Evolutionary conservation across 805 yeast species (phyloP).

Genomic region (Candida namnaoensis): DNA sequence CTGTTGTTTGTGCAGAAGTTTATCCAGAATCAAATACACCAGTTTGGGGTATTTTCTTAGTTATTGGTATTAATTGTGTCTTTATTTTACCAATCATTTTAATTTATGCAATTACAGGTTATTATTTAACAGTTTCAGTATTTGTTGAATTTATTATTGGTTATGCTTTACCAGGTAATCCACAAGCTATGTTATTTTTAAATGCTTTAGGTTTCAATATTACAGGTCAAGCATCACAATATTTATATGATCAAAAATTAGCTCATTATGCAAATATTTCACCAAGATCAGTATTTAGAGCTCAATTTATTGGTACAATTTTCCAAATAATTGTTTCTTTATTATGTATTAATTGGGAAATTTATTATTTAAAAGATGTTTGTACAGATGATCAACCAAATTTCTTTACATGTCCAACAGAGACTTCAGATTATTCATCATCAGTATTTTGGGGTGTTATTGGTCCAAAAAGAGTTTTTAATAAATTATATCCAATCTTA

Average conservation of each 20-base stretch:
- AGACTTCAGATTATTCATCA: conserved; percentile 26
- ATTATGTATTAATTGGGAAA: conserved; percentile 20
- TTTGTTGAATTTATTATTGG: conserved; percentile 46
- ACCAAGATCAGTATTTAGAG: conserved; percentile 45
- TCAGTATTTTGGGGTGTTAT: conserved; percentile 44
- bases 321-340: conserved; percentile 17
- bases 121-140: conserved; percentile 36
- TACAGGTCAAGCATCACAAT: conserved; percentile 51
- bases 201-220: conserved; percentile 47
- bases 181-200: conserved; percentile 38
- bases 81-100: conserved; percentile 40
- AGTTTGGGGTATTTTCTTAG: conserved; percentile 47
- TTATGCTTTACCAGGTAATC: conserved; percentile 45
- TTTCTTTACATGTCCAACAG: conserved; percentile 29
- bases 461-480: conserved; percentile 49
- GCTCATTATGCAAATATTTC: conserved; percentile 50
- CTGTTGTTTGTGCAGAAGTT: conserved; percentile 20
- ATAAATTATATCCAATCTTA: conserved; percentile 49
- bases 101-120: conserved; percentile 37
- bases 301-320: conserved; percentile 22
- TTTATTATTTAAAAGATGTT: conserved; percentile 19
- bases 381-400: conserved; percentile 26
- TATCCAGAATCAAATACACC: conserved; percentile 38
- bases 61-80: conserved; percentile 35
- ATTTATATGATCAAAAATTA: conserved; percentile 44